Evolutionary conservation across 1,284 basidiomycete genomes (phyloP).

Genomic region (Ceratobasidium sp.): DNA sequence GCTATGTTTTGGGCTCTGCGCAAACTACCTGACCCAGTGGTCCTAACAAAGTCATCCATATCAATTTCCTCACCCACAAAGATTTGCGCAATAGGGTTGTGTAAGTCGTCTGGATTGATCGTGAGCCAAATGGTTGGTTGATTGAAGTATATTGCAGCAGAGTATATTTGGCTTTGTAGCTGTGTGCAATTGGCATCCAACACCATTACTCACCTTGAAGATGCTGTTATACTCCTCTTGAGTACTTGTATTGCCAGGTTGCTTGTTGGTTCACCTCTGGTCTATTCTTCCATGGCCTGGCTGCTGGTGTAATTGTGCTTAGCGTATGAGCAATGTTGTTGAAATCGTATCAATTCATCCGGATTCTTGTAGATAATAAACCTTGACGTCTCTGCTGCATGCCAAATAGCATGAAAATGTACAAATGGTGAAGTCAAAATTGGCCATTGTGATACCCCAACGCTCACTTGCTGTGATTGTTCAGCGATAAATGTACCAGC

Average conservation of each 20-base stretch:
- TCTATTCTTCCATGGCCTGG: slow-evolving; percentile 47
- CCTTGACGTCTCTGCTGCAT: slow-evolving; percentile 54
- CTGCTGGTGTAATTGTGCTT: slow-evolving; percentile 8
- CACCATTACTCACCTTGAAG: slow-evolving; percentile 48
- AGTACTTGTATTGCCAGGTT: slow-evolving; percentile 43
- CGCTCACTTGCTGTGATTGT: slow-evolving; percentile 58
- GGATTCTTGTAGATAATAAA: slow-evolving; percentile 44
- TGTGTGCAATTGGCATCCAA: slow-evolving; percentile 49
- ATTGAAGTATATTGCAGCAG: slow-evolving; percentile 43
- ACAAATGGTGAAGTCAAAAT: slow-evolving; percentile 57
- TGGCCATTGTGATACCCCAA: slow-evolving; percentile 58
- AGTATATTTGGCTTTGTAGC: slow-evolving; percentile 56
- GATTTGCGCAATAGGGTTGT: slow-evolving; percentile 59
- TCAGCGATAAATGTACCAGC: slow-evolving; percentile 53
- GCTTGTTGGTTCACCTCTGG: background rate
- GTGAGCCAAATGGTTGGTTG: slow-evolving; percentile 54
- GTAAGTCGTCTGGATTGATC: slow-evolving; percentile 56
- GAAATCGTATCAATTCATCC: slow-evolving; percentile 48
- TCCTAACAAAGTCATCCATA: slow-evolving; percentile 57
- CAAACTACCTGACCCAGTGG: slow-evolving; percentile 54
- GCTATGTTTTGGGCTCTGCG: slow-evolving; percentile 58
- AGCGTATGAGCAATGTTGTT: background rate
- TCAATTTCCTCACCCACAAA: slow-evolving; percentile 61
- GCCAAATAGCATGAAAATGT: slow-evolving; percentile 59
- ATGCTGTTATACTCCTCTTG: slow-evolving; percentile 39